A percentile compares a stretch with the other conserved stretches of the same genome.
phyloP scores from a whole-genome alignment of 495 filamentous ascomycete species.

The Neurospora sublineolata region DNA sequence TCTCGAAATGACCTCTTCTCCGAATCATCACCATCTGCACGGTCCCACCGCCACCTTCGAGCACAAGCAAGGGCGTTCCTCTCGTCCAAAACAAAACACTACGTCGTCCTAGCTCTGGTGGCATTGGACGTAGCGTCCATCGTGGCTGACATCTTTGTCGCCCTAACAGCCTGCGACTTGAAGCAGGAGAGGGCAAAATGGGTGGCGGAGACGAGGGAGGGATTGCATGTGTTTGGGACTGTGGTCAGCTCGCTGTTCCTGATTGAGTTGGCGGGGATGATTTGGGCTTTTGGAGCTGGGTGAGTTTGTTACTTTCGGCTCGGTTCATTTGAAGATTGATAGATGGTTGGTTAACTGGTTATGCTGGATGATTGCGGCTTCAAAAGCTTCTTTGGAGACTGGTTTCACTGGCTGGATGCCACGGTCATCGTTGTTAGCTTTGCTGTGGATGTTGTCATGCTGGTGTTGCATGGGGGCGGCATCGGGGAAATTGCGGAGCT shows the following conservation, averaged over 20 bases:
- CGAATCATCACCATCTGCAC: background rate
- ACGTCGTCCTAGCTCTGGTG: constrained; percentile 43
- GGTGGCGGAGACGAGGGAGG: constrained; percentile 27
- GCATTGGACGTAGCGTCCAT: constrained; percentile 45
- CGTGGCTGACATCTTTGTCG: constrained; percentile 52
- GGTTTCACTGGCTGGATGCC: constrained; percentile 55
- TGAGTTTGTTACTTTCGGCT: constrained; percentile 19
- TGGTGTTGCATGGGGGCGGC: constrained; percentile 16
- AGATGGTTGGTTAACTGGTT: background rate
- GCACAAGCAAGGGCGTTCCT: constrained; percentile 26
- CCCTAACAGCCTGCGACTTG: constrained; percentile 48
- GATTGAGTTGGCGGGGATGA: constrained; percentile 41
- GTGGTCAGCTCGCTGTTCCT: constrained; percentile 51
- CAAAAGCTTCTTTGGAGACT: constrained; percentile 46
- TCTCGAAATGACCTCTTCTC: background rate
- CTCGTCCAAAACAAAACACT: constrained; percentile 46
- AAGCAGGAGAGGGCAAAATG: constrained; percentile 22
- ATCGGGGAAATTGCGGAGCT: constrained; percentile 51
- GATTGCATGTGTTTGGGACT: constrained; percentile 26
- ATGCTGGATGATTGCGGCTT: background rate
- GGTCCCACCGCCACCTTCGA: background rate
- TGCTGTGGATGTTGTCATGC: constrained; percentile 42
- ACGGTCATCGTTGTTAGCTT: constrained; percentile 50
- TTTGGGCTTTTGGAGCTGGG: constrained; percentile 46
- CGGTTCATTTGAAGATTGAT: background rate